These are phyloP conservation scores for Penicillium psychrosexuale DNA, from an alignment of 2,329 filamentous ascomycete genomes.

Conservation along the genomic window DNA sequence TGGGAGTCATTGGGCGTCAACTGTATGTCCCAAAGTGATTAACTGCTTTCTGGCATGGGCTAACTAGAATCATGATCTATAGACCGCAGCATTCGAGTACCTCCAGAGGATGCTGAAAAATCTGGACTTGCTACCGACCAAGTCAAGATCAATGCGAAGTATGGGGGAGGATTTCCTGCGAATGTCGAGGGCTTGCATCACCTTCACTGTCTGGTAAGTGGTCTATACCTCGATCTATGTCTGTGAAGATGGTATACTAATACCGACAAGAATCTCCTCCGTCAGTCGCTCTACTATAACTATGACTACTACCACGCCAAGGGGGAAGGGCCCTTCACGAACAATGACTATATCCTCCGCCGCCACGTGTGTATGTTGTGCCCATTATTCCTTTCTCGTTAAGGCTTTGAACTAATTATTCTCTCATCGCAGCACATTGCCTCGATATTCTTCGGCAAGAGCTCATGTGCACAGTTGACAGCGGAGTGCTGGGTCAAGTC, in stretches of 20 bases:
- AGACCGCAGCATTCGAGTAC: conserved; percentile 51
- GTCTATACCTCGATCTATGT: accelerated
- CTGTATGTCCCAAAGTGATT: conserved; percentile 39
- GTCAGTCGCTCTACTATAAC: conserved; percentile 59
- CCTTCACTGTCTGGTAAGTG: conserved; percentile 52
- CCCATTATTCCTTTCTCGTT: neutral
- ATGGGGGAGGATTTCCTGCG: conserved; percentile 55
- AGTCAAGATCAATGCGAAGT: conserved; percentile 53
- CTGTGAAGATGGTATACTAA: neutral
- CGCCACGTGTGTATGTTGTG: conserved; percentile 55
- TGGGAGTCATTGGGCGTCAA: conserved; percentile 54
- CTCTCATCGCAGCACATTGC: conserved; percentile 50
- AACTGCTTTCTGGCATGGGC: neutral
- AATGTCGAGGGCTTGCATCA: conserved; percentile 36
- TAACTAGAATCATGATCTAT: neutral
- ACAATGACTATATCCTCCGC: conserved; percentile 54
- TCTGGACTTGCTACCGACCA: conserved; percentile 55
- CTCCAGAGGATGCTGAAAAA: conserved; percentile 47
- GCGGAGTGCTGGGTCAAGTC: conserved; percentile 59
- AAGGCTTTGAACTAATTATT: neutral
- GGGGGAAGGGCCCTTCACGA: conserved; percentile 54
- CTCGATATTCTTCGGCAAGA: conserved; percentile 61
- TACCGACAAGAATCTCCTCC: conserved; percentile 52
- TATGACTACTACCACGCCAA: conserved; percentile 55
- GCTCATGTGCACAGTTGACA: conserved; percentile 61